Evolutionary conservation across 371 early-diverging fungal genomes (phyloP).

Genomic region (Mortierella sp.): DNA sequence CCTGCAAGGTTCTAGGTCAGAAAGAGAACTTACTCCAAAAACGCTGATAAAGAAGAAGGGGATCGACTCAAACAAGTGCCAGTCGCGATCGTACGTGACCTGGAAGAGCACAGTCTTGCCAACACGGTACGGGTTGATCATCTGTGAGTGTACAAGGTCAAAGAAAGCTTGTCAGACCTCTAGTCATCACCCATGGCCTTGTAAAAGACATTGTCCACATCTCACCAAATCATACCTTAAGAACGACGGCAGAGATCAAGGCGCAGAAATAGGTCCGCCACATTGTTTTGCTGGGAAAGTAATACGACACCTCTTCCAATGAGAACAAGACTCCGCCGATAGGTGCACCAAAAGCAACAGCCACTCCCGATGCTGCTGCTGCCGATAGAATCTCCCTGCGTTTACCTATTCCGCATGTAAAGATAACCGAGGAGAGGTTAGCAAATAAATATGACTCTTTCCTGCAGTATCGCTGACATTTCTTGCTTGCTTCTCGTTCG

Average conservation of each 20-base stretch:
- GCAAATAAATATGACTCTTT: too few species aligned
- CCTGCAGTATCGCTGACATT: too few species aligned
- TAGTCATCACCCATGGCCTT: too few species aligned
- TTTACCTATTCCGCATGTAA: slow-evolving; percentile 64
- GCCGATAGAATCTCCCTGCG: slow-evolving; percentile 94
- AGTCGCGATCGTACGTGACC: slow-evolving; percentile 91
- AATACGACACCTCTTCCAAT: slow-evolving; percentile 96
- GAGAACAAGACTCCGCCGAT: slow-evolving; percentile 97
- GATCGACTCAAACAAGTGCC: slow-evolving; percentile 84
- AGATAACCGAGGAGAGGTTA: slow-evolving; percentile 25
- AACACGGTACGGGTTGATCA: slow-evolving; percentile 93
- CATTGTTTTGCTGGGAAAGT: slow-evolving; percentile 95
- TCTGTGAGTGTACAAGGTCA: slow-evolving; percentile 48
- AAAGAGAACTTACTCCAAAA: slow-evolving; percentile 56
- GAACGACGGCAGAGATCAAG: slow-evolving; percentile 89
- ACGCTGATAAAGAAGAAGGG: slow-evolving; percentile 57
- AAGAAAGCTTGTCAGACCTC: neutral
- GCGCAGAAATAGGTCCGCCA: slow-evolving; percentile 96
- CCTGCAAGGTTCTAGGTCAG: too few species aligned
- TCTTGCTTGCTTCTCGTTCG: too few species aligned
- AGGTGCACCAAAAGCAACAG: slow-evolving; percentile 96
- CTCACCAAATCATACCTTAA: slow-evolving; percentile 70
- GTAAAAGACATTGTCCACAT: too few species aligned
- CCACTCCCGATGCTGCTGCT: slow-evolving; percentile 94
- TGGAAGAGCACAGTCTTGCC: slow-evolving; percentile 97